A percentile compares a stretch with the other conserved stretches of the same genome.
Evolutionary conservation across 2,329 filamentous ascomycete genomes (phyloP).

Genomic region (Arthroderma uncinatum): DNA sequence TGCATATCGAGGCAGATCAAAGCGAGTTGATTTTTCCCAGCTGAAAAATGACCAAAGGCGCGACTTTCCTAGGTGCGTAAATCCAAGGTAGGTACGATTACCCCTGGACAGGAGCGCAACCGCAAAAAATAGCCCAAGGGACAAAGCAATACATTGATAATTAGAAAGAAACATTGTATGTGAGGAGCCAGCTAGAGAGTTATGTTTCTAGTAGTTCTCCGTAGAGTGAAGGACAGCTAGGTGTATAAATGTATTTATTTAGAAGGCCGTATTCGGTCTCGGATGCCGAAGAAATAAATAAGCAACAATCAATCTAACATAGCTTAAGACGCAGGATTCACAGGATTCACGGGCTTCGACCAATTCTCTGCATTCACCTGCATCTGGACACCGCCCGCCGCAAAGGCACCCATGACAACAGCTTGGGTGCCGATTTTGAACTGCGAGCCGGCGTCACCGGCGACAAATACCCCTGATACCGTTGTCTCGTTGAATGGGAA

Average conservation of each 20-base stretch:
- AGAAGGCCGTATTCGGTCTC: background rate
- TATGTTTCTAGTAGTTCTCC: background rate
- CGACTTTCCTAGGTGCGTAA: background rate
- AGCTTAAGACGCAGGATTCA: background rate
- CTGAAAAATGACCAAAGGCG: background rate
- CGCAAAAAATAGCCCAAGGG: background rate
- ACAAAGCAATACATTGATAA: background rate
- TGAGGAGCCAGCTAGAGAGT: background rate
- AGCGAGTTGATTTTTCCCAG: background rate
- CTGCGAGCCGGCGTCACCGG: background rate
- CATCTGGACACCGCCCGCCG: background rate
- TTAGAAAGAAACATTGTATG: background rate
- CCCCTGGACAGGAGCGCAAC: background rate
- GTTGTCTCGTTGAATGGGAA: conserved; percentile 7
- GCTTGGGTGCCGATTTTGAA: background rate
- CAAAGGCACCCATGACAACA: conserved; percentile 1
- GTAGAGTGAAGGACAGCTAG: background rate
- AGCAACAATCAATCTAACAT: background rate
- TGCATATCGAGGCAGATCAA: background rate
- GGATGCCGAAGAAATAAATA: background rate
- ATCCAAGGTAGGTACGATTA: background rate
- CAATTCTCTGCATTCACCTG: background rate
- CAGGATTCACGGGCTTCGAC: background rate
- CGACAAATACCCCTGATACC: background rate
- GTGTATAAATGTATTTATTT: background rate